Base-by-base conservation (phyloP, 1,139 yeast species). In the Kodamaea sp. region DNA sequence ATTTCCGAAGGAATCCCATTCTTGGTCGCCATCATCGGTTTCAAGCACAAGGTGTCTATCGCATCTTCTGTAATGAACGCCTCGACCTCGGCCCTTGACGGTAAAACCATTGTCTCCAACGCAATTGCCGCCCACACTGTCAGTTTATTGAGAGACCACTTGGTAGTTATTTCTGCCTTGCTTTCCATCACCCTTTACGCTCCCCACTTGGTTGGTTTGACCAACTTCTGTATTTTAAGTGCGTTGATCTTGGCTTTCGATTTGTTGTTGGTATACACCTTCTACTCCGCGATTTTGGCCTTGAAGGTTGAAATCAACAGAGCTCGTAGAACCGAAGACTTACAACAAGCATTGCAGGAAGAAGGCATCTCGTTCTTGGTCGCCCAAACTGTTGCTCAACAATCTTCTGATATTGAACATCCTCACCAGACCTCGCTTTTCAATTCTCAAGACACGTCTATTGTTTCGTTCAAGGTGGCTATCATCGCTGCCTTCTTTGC, bases 1-100 rank as follows among this genome's bases (percentile, higher is more conserved):
- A 70, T 92, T 48, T 78, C 92, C 35, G 97, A 92, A 66, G 97
- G 97, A 9, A 67, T 92, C 32, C 98, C 98, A 16, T 92, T 92
- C 61, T 73, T 92, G 51, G 96, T 90, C 14, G 92, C 96, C 16
- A 83, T 90, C 7, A 80, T 92, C 52, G 98, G 98, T 1, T 92
- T 92, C 63, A 90, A 89, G 54, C 88, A 87, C 59, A 89, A 92
- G 54, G 78, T 88, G 18, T 73, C 81, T 19, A 74, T 90, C 47
- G 86, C 97, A 1, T 71, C 81, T 19, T 73, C 78, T 33, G 82
- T 84, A 24, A 60, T 82, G 52, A 59, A 61, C 36, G 68, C 68
- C 35, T 50, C 52, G 12, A 46, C 61, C 10, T 52, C 63, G 12
- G 51, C 66, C 4, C 51, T 53, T 25, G 78, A 74, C 39, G 77